Evolutionary conservation across 176 grass and related monocot species (phyloP).

Genomic region (Pontederia crassipes): DNA sequence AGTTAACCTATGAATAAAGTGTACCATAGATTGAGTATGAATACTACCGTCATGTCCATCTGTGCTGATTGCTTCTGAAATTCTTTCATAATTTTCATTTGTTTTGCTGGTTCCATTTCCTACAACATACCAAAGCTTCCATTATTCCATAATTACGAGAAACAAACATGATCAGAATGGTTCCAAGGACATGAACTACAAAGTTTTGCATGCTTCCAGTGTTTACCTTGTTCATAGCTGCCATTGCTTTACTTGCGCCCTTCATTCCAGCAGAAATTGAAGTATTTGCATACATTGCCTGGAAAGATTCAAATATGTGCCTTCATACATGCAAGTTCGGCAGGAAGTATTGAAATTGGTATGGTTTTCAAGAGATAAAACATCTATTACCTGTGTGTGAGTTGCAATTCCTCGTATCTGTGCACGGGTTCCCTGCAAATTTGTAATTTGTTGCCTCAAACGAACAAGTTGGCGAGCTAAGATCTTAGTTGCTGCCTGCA

Average conservation of each 20-base stretch:
- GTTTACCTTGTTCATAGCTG: slow-evolving; percentile 96
- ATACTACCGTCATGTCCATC: slow-evolving; percentile 94
- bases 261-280: slow-evolving; percentile 99
- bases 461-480: slow-evolving; percentile 89
- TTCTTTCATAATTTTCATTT: slow-evolving; percentile 87
- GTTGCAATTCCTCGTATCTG: slow-evolving; percentile 97
- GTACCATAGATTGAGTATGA: background rate
- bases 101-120: slow-evolving; percentile 96
- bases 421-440: slow-evolving; percentile 86
- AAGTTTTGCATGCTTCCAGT: background rate
- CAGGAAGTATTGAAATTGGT: background rate
- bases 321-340: slow-evolving; percentile 6
- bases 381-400: slow-evolving; percentile 59
- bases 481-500: slow-evolving; percentile 83
- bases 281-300: slow-evolving; percentile 95
- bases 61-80: slow-evolving; percentile 97
- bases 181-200: slow-evolving; percentile 10
- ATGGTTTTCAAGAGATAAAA: slow-evolving; percentile 8
- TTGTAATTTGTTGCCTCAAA: slow-evolving; percentile 91
- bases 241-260: slow-evolving; percentile 97
- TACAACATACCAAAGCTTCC: slow-evolving; percentile 29
- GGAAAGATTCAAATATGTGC: slow-evolving; percentile 17
- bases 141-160: slow-evolving; percentile 8
- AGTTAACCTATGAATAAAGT: background rate
- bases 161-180: slow-evolving; percentile 8